Base-by-base conservation (phyloP, 768 basidiomycete genomes). In the Krasilnikovozyma curviuscula region DNA sequence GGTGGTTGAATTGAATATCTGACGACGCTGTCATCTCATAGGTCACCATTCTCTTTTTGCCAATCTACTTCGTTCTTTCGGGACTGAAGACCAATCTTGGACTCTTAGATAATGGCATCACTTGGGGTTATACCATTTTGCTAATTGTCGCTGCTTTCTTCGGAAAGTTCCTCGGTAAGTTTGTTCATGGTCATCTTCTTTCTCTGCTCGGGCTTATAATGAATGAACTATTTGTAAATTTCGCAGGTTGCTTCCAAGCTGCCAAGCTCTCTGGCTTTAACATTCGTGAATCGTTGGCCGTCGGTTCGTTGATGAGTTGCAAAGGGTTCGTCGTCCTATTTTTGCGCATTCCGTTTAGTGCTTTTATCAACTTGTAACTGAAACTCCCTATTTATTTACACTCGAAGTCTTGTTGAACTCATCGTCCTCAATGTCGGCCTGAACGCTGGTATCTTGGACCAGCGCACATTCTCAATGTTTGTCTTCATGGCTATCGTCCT, bases 241-340 rank as follows among this genome's bases (percentile, higher is more conserved):
- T 86, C 61, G 34, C 74, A 12, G 73, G 79, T 2, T 84, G 81
- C 58, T 73, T 70, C 5, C 55, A 61, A 7, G 68, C 76, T 0
- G 81, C 84, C 5, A 71, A 69, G 51, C 42, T 65, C 1, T 67
- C 67, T 34, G 79, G 79, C 0, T 89, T 81, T 67, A 74, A 69
- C 34, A 69, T 66, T 64, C 71, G 86, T n/a, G 85, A 89, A 63
- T 68, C 77, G 1, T 75, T 76, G 21, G 83, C 85, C 5, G 78
- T 89, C 49, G 86, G 86, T 3, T 71, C 78, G 42, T 65, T 93
- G 23, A 93, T 93, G 86, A 76, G 75, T 62, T 85, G 83, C 68
- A 83, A 91, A 66, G 83, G 83, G 79, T 79, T 50, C 40, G 72
- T 64, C 18, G 37, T 46, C 18, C n/a, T n/a, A 21, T 39, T 49